phyloP scores from a whole-genome alignment of 768 basidiomycete genomes.

The Lactarius pseudohatsudake region DNA sequence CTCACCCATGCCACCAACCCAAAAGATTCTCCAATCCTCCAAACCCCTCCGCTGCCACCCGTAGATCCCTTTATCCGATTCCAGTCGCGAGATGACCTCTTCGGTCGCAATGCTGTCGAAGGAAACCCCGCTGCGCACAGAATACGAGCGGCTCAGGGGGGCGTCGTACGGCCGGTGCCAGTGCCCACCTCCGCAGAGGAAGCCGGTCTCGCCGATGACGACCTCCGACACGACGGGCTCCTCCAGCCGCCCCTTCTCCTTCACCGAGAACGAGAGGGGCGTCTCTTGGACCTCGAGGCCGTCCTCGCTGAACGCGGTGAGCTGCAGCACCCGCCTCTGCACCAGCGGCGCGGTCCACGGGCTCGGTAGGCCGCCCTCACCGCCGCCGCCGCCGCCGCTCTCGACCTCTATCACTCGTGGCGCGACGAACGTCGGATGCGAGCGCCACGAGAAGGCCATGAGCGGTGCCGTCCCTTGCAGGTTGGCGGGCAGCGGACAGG shows the following conservation, averaged over 20 bases:
- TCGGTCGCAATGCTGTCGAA: constrained; percentile 53
- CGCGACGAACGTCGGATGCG: constrained; percentile 52
- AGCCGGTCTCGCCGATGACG: constrained; percentile 63
- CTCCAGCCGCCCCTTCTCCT: constrained; percentile 49
- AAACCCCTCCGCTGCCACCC: constrained; percentile 74
- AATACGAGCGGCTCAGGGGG: constrained; percentile 46
- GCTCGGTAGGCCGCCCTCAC: not conserved
- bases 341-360: not conserved
- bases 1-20: constrained; percentile 63
- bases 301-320: constrained; percentile 65
- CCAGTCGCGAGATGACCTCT: constrained; percentile 47
- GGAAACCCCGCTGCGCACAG: constrained; percentile 46
- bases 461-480: constrained; percentile 51
- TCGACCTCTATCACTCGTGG: constrained; percentile 45
- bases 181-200: constrained; percentile 51
- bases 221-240: constrained; percentile 54
- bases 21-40: constrained; percentile 79
- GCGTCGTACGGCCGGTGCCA: constrained; percentile 44
- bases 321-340: constrained; percentile 53
- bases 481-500: constrained; percentile 62
- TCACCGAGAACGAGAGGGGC: constrained; percentile 46
- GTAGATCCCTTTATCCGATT: constrained; percentile 66
- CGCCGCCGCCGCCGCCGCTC: not conserved
- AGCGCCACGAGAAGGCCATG: constrained; percentile 56
- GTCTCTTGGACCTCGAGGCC: constrained; percentile 78